Percentiles rank a stretch among this genome's conserved stretches.
phyloP scores from a whole-genome alignment of 2,329 filamentous ascomycete genomes.

The Achaetomium macrosporum region DNA sequence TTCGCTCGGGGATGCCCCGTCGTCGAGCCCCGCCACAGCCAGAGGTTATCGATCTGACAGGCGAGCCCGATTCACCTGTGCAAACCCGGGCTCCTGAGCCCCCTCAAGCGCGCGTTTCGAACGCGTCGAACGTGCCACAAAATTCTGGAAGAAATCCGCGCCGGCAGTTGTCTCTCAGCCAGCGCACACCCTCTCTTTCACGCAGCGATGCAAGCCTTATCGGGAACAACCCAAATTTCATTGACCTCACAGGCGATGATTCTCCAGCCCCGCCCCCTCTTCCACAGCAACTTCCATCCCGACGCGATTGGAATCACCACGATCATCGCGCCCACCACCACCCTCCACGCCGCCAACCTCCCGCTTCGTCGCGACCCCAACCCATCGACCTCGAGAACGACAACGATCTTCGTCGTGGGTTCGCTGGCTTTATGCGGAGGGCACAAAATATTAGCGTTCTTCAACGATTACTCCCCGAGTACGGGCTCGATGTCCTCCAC shows the following conservation, averaged over 20 bases:
- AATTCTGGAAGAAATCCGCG: conserved; percentile 32
- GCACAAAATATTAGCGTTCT: conserved; percentile 2
- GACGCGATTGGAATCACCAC: neutral
- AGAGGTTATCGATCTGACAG: conserved; percentile 44
- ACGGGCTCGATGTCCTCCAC: conserved; percentile 28
- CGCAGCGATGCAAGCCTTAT: conserved; percentile 42
- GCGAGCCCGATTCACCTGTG: conserved; percentile 43
- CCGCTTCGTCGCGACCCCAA: neutral
- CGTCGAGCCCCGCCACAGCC: neutral
- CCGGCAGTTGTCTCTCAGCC: conserved; percentile 36
- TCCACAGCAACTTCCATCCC: conserved; percentile 5
- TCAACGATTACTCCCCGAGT: conserved; percentile 9
- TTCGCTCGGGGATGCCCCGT: neutral
- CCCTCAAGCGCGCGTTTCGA: conserved; percentile 3
- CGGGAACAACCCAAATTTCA: conserved; percentile 33
- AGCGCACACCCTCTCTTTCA: conserved; percentile 38
- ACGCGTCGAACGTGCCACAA: neutral
- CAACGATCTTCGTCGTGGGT: neutral
- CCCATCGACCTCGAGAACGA: neutral
- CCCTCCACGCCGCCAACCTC: neutral
- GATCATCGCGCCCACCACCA: neutral
- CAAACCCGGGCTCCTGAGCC: neutral
- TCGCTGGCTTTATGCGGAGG: neutral
- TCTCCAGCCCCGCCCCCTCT: conserved; percentile 1
- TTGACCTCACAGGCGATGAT: conserved; percentile 48